Conservation (phyloP, 495 filamentous ascomycete genomes). For the Aspergillus panamensis region DNA sequence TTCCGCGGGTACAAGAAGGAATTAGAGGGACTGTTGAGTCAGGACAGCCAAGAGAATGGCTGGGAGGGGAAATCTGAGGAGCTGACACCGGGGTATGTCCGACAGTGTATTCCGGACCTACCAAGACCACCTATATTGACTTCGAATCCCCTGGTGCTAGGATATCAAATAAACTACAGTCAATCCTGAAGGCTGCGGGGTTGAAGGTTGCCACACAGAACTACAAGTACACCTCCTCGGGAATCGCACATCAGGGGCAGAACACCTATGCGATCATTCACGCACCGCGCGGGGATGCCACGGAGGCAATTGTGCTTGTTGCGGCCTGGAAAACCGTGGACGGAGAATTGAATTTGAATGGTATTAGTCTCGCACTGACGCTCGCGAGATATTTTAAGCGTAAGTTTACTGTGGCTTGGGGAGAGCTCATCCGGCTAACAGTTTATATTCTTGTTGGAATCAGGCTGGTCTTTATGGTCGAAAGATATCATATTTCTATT, state of each 20-base stretch:
- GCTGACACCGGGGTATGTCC: conserved; percentile 46
- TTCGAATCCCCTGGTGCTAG: conserved; percentile 28
- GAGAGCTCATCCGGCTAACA: neutral
- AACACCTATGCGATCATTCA: conserved; percentile 96
- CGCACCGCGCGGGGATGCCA: conserved; percentile 94
- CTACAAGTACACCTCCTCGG: conserved; percentile 73
- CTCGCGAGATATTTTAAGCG: conserved; percentile 91
- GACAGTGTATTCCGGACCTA: neutral
- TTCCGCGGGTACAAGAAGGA: conserved; percentile 91
- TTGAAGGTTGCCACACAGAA: conserved; percentile 82
- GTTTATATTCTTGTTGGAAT: neutral
- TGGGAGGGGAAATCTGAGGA: conserved; percentile 23
- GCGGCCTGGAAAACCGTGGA: conserved; percentile 85
- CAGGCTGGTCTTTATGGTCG: conserved; percentile 95
- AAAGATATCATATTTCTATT: conserved; percentile 96
- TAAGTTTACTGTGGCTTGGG: conserved; percentile 32
- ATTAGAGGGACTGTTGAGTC: conserved; percentile 49
- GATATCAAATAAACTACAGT: conserved; percentile 64
- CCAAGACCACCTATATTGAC: neutral
- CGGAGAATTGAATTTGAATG: conserved; percentile 76
- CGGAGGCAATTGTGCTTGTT: conserved; percentile 90
- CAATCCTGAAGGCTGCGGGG: conserved; percentile 71
- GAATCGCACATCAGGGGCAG: conserved; percentile 71
- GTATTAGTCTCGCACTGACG: conserved; percentile 78
- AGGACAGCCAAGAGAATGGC: conserved; percentile 17